Base-by-base conservation (phyloP, 2,329 filamentous ascomycete genomes). In the Xylaria sp. region DNA sequence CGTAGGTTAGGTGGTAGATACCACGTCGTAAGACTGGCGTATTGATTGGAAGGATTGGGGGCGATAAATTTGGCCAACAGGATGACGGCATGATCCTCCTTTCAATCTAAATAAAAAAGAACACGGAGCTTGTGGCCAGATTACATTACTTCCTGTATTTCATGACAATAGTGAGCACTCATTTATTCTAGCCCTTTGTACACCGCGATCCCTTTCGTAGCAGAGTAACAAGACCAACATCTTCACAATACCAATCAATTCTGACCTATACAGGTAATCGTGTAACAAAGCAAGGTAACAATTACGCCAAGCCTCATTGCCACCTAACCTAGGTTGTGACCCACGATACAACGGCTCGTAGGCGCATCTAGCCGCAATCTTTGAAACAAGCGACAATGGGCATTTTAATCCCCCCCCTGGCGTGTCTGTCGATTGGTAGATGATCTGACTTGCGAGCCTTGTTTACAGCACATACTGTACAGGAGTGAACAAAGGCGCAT, bases 301-400 rank as follows among this genome's bases (percentile, higher is more conserved):
- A 18, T 41, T 9, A 10, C 13, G 41, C 23, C 9, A 13, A n/a
- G 13, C 32, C 23, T 18, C 25, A 15, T 46, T 46, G 28, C 39
- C 39, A n/a, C 56, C 13, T 23, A 10, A 55, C 52, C 18, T 34
- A 12, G 25, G 6, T 34, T 15, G 28, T 37, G 52, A 37, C 52
- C 32, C 52, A 37, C 32, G 52, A 56, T 39, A 23, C 18, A 5
- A 56, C 23, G 20, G 8, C 18, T 48, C 9, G 56, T 15, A 46
- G 12, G 41, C 25, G 56, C 6, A 48, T 7, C 23, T 48, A 54
- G 48, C 20, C 46, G 46, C 51, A 39, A 28, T 57, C 57, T 44
- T 54, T 28, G 41, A 57, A 64, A 64, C 62, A 48, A 57, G 52
- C 52, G 60, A 41, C 60, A 44, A 20, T 32, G 20, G 18, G 4